Percentiles rank a stretch among this genome's conserved stretches.
Evolutionary conservation across 257 asterid species (phyloP).

Genomic region (Fraxinus pennsylvanica): DNA sequence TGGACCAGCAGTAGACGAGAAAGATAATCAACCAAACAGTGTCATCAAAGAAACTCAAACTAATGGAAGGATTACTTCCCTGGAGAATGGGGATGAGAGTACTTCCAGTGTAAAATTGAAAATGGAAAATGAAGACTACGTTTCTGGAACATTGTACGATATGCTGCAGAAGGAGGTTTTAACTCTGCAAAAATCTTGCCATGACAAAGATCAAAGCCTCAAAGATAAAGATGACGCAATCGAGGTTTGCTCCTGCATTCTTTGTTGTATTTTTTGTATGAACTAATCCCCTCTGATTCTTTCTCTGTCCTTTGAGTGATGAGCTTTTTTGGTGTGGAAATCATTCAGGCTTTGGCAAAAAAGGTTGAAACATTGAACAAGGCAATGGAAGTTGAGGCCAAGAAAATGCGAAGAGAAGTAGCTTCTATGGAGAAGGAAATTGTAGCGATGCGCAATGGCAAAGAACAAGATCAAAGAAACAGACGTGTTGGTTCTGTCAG

Average conservation of each 20-base stretch:
- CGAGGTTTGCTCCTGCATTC: conserved; percentile 53
- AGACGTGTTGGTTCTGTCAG: conserved; percentile 49
- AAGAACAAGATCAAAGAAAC: conserved; percentile 64
- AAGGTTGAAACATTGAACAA: conserved; percentile 75
- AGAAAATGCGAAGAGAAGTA: conserved; percentile 84
- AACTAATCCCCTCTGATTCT: neutral
- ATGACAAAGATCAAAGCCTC: conserved; percentile 73
- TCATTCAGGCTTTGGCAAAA: conserved; percentile 76
- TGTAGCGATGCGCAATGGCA: conserved; percentile 62
- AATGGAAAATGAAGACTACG: conserved; percentile 57
- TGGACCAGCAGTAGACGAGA: conserved; percentile 36
- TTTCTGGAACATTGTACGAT: conserved; percentile 78
- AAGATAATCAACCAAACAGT: conserved; percentile 29
- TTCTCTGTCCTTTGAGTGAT: conserved; percentile 7
- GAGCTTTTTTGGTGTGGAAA: conserved; percentile 21
- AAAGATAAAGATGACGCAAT: conserved; percentile 87
- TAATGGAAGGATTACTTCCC: conserved; percentile 40
- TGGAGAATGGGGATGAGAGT: conserved; percentile 45
- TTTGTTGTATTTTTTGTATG: neutral
- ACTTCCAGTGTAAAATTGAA: conserved; percentile 38
- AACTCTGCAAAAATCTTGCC: conserved; percentile 67
- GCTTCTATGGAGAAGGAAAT: conserved; percentile 86
- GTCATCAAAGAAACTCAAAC: conserved; percentile 37
- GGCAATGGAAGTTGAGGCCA: conserved; percentile 90
- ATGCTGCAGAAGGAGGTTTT: conserved; percentile 92